phyloP scores from a whole-genome alignment of 441 rosid species.

The Daphne laureola region DNA sequence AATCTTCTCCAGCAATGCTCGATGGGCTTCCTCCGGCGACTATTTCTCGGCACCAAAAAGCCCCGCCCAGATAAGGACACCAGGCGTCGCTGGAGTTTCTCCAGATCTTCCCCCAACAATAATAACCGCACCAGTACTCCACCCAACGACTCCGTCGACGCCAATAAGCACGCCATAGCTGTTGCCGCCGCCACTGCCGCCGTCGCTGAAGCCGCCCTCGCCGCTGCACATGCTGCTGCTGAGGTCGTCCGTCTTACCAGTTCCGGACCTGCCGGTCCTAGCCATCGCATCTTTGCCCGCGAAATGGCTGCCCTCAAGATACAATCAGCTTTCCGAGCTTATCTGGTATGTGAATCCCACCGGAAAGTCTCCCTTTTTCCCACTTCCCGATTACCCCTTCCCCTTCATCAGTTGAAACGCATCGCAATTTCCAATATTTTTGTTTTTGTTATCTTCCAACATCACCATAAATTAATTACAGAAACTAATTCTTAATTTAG shows the following conservation, averaged over 20 bases:
- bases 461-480: too few relatives aligned
- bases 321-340: constrained; percentile 64
- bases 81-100: constrained; percentile 36
- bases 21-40: constrained; percentile 75
- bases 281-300: constrained; percentile 25
- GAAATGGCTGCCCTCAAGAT: constrained; percentile 39
- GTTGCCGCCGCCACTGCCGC: constrained; percentile 72
- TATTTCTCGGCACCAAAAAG: constrained; percentile 56
- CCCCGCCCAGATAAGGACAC: constrained; percentile 18
- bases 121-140: too few relatives aligned
- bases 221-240: constrained; percentile 68
- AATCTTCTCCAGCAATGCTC: constrained; percentile 23
- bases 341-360: constrained; percentile 40
- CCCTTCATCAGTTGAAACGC: too few relatives aligned
- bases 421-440: too few relatives aligned
- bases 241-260: constrained; percentile 63
- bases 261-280: constrained; percentile 15
- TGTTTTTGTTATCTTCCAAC: too few relatives aligned
- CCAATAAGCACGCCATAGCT: constrained; percentile 57
- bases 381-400: too few relatives aligned
- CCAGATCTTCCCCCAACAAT: constrained; percentile 27
- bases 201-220: constrained; percentile 63
- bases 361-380: too few relatives aligned
- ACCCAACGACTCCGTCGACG: constrained; percentile 29
- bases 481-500: too few relatives aligned